phyloP scores from a whole-genome alignment of 495 filamentous ascomycete species.

The Penicillium turbatum region DNA sequence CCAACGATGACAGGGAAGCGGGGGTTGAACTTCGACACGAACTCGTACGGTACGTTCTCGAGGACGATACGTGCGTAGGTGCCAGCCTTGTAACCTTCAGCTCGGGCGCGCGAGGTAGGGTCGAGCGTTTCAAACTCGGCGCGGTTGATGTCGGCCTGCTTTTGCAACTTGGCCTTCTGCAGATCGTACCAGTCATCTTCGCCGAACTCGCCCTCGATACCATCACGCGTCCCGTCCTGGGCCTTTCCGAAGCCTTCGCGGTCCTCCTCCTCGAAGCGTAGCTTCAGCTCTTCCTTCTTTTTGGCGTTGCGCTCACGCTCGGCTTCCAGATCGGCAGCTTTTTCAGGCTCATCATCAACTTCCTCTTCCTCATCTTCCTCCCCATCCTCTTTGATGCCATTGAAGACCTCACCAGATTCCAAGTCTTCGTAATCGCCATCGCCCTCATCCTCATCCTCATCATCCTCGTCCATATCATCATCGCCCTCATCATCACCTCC shows the following conservation, averaged over 20 bases:
- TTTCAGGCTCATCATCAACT: conserved; percentile 24
- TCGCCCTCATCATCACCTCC: conserved; percentile 37
- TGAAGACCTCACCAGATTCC: conserved; percentile 65
- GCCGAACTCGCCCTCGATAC: conserved; percentile 69
- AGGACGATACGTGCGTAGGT: conserved; percentile 89
- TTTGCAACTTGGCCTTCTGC: conserved; percentile 91
- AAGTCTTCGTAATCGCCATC: conserved; percentile 90
- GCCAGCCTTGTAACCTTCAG: conserved; percentile 89
- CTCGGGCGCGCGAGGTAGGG: conserved; percentile 67
- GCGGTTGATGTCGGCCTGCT: conserved; percentile 91
- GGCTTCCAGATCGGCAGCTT: conserved; percentile 57
- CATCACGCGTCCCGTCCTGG: conserved; percentile 64
- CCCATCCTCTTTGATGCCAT: conserved; percentile 32
- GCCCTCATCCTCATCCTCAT: conserved; percentile 62
- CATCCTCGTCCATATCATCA: conserved; percentile 46
- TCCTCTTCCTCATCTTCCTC: conserved; percentile 32
- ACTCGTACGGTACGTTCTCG: conserved; percentile 84
- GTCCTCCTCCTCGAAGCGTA: conserved; percentile 96
- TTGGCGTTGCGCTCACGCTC: conserved; percentile 89
- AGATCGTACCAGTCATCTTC: conserved; percentile 98
- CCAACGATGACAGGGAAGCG: conserved; percentile 83
- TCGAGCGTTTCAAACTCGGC: conserved; percentile 85
- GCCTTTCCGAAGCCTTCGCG: conserved; percentile 87
- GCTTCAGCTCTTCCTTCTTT: conserved; percentile 87
- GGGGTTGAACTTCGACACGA: conserved; percentile 81